Evolutionary conservation across 352 stramenopile species (phyloP), one percentile per base, ranked within the genome.

Genomic region (Phytopythium litorale): DNA sequence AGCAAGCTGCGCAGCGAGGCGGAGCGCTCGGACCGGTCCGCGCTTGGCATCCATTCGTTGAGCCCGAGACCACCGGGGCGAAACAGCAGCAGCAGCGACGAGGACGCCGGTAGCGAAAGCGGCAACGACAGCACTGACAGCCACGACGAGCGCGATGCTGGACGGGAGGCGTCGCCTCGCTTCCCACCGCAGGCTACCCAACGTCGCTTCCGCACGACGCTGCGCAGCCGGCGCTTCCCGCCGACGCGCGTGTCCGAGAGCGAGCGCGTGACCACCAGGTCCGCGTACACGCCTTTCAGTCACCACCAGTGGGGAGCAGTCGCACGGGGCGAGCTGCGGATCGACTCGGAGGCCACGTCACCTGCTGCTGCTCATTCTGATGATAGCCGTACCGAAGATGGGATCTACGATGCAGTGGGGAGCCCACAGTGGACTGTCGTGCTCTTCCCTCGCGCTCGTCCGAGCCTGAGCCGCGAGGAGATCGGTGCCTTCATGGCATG

Each of bases 151-250:
- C 38, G 4, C 12, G 19, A 52, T 18, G 0, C 45, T 16, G 4
- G 13, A 19, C 18, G 6, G 16, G 18, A 16, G 18, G 23, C 19
- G 19, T 53, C 55, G 9, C 28, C 35, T 3, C 21, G 65, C 50
- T 6, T 32, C 57, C 55, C 59, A 60, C 32, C 9, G 15, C 16
- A 18, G 54, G 21, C 3, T 16, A 33, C 11, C 7, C 54, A 23
- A 0, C 54, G 37, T 13, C 68, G 62, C n/a, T 84, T 84, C 53
- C 71, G 72, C 6, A 79, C 63, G 23, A 71, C 72, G 25, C 68
- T 71, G 5, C 70, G 73, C 23, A 76, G 57, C 48, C 72, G 75
- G 19, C 48, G 51, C n/a, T 81, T 84, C 58, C 73, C 73, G n/a
- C 63, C 67, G 15, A 68, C 75, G 52, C 75, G 71, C 0, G 73